A percentile compares a stretch with the other conserved stretches of the same genome.
Conservation (phyloP, 257 asterid species). For the Apocynum venetum region DNA sequence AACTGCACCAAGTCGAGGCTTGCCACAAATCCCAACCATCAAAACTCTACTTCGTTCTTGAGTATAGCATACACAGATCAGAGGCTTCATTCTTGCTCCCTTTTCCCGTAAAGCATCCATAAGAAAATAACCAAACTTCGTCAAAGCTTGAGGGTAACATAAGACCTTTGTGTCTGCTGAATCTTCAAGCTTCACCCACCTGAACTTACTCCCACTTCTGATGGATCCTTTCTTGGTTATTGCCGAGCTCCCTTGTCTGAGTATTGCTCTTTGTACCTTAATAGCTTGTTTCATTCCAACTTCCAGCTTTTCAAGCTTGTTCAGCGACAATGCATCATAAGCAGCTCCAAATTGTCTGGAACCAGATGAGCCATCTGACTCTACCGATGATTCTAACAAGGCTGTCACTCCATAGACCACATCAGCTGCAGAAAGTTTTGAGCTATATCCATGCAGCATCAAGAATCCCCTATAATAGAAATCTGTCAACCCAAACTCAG, state of each 20-base stretch:
- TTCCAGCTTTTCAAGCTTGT: constrained; percentile 76
- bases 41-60: constrained; percentile 55
- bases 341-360: constrained; percentile 80
- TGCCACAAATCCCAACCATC: constrained; percentile 91
- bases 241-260: constrained; percentile 95
- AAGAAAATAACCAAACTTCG: constrained; percentile 81
- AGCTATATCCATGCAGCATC: constrained; percentile 75
- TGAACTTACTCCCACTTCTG: constrained; percentile 90
- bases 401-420: constrained; percentile 94
- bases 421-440: constrained; percentile 93
- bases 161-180: constrained; percentile 70
- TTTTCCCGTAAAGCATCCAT: constrained; percentile 96
- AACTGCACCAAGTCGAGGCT: constrained; percentile 89
- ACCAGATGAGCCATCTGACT: constrained; percentile 75
- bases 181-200: constrained; percentile 96
- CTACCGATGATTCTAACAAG: constrained; percentile 71
- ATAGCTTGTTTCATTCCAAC: constrained; percentile 90
- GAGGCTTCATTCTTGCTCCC: constrained; percentile 97
- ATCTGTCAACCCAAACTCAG: constrained; percentile 88
- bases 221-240: constrained; percentile 91
- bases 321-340: constrained; percentile 74
- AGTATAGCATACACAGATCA: constrained; percentile 81
- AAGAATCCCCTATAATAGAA: constrained; percentile 83
- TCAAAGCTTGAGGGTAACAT: constrained; percentile 90
- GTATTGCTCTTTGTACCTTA: constrained; percentile 87